Evolutionary conservation across 176 grass and related monocot genomes (phyloP).

Genomic region (Oropetium thomaeum): DNA sequence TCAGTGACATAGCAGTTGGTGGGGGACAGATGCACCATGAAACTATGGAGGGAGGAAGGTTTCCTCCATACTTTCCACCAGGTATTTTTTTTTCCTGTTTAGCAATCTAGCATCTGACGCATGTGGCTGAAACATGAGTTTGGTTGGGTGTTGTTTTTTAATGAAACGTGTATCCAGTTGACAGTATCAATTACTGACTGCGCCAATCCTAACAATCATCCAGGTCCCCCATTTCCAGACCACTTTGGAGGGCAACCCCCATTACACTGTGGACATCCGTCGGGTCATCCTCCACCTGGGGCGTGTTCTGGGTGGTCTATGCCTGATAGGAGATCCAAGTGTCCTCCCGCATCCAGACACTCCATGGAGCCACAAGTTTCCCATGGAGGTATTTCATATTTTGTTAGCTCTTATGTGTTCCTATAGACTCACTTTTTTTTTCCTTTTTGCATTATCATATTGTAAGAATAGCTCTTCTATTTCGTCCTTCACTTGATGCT

Average conservation of each 20-base stretch:
- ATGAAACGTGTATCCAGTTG: constrained; percentile 7
- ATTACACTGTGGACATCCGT: constrained; percentile 48
- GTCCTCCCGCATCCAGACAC: constrained; percentile 45
- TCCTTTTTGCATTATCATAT: neutral
- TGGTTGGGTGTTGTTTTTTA: constrained; percentile 9
- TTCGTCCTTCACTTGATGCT: neutral
- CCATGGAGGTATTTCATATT: constrained; percentile 51
- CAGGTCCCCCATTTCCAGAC: constrained; percentile 48
- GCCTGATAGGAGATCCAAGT: constrained; percentile 60
- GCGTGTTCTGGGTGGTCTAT: constrained; percentile 65
- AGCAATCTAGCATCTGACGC: neutral
- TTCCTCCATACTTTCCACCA: constrained; percentile 43
- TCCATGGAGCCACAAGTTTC: constrained; percentile 56
- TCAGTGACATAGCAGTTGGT: constrained; percentile 27
- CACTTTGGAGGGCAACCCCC: constrained; percentile 51
- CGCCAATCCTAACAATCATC: constrained; percentile 14
- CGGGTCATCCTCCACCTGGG: constrained; percentile 57
- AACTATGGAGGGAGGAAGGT: constrained; percentile 45
- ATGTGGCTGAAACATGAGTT: neutral
- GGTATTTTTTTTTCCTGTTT: constrained; percentile 39
- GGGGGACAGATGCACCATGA: constrained; percentile 60
- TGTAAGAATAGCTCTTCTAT: neutral
- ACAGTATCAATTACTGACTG: neutral
- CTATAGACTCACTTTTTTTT: neutral
- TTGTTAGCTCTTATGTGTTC: neutral